These are phyloP conservation scores for Fonsecaea pugnacius DNA, from an alignment of 2,329 filamentous ascomycete species.

Conservation along the genomic window DNA sequence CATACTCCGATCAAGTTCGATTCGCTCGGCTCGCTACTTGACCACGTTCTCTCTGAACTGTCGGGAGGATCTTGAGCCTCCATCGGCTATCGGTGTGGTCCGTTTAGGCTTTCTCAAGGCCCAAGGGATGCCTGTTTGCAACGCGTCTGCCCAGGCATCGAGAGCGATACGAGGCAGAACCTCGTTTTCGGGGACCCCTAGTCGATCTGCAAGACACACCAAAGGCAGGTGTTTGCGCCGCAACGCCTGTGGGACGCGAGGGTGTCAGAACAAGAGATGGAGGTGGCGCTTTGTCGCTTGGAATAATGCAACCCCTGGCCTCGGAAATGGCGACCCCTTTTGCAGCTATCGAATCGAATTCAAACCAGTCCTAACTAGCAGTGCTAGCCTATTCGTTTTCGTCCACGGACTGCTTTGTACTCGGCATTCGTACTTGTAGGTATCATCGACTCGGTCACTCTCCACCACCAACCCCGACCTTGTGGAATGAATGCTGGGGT, in stretches of 20 bases:
- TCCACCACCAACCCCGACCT: not conserved
- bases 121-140: not conserved
- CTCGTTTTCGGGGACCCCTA: not conserved
- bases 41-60: not conserved
- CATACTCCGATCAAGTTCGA: not conserved
- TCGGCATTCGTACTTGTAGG: not conserved
- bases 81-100: conserved; percentile 2
- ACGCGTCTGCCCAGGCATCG: not conserved
- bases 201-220: not conserved
- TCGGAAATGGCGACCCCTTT: not conserved
- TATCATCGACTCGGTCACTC: not conserved
- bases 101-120: conserved; percentile 1
- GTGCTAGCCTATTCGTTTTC: not conserved
- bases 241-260: not conserved
- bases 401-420: not conserved
- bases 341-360: not conserved
- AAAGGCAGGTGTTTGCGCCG: conserved; percentile 1
- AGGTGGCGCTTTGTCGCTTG: not conserved
- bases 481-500: not conserved
- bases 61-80: not conserved
- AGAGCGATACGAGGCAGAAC: not conserved
- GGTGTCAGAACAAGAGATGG: conserved; percentile 2
- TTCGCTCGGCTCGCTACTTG: not conserved
- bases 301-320: not conserved
- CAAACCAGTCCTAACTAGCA: not conserved